A percentile compares a stretch with the other conserved stretches of the same genome.
Conservation (phyloP, 768 basidiomycete genomes). For the Antrodiella citrinella region DNA sequence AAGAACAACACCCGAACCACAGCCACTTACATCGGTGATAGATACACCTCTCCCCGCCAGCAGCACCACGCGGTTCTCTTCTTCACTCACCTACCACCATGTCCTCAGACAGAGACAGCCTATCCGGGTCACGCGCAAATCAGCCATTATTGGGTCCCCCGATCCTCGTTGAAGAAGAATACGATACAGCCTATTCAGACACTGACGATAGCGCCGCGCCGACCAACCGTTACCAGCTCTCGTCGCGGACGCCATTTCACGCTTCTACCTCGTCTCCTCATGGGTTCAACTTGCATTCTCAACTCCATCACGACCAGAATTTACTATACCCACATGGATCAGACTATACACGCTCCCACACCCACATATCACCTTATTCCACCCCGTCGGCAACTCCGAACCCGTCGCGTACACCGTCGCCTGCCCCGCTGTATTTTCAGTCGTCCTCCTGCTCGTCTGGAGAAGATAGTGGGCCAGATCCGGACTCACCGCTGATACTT, state of each 20-base stretch:
- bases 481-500: slow-evolving; percentile 3
- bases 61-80: slow-evolving; percentile 1
- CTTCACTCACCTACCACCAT: background rate
- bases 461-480: slow-evolving; percentile 36
- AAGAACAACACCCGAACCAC: background rate
- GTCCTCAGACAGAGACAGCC: background rate
- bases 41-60: too few species aligned
- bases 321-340: slow-evolving; percentile 24
- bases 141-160: background rate
- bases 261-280: slow-evolving; percentile 15
- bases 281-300: slow-evolving; percentile 2
- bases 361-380: slow-evolving; percentile 19
- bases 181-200: slow-evolving; percentile 6
- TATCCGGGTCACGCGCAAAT: background rate
- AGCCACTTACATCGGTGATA: background rate
- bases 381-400: slow-evolving; percentile 38
- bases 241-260: slow-evolving; percentile 12
- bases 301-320: slow-evolving; percentile 25
- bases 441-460: slow-evolving; percentile 51
- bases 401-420: slow-evolving; percentile 57
- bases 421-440: slow-evolving; percentile 46
- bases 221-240: slow-evolving; percentile 7
- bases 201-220: slow-evolving; percentile 4
- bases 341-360: slow-evolving; percentile 5
- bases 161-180: slow-evolving; percentile 5